phyloP scores from a whole-genome alignment of 106 monocot genomes.

The Xerophyta viscosa region DNA sequence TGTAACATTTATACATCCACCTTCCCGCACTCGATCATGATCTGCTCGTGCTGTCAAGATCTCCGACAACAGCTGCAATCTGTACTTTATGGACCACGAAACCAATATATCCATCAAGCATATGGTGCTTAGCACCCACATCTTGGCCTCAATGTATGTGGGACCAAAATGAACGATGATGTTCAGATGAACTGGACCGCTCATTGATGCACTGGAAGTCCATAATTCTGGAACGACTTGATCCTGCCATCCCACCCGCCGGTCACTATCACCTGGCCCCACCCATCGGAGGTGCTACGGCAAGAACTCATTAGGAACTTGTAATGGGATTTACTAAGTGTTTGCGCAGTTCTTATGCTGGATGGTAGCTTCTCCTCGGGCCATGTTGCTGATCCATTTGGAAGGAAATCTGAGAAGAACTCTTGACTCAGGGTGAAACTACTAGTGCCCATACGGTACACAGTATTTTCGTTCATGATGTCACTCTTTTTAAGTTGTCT shows the following conservation, averaged over 20 bases:
- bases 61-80: too few relatives aligned
- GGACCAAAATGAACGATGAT: too few relatives aligned
- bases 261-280: constrained; percentile 92
- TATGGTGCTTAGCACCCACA: too few relatives aligned
- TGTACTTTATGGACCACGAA: too few relatives aligned
- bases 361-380: constrained; percentile 51
- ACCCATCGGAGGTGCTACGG: constrained; percentile 41
- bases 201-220: constrained; percentile 48
- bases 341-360: background rate
- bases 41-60: too few relatives aligned
- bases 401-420: constrained; percentile 21
- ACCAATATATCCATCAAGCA: too few relatives aligned
- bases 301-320: constrained; percentile 38
- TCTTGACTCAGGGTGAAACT: constrained; percentile 32
- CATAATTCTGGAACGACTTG: constrained; percentile 72
- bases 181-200: too few relatives aligned
- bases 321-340: constrained; percentile 31
- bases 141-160: too few relatives aligned
- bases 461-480: background rate
- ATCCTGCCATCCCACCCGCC: constrained; percentile 79
- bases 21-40: too few relatives aligned
- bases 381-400: constrained; percentile 47
- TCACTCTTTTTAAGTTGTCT: background rate
- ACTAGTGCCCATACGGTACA: constrained; percentile 10
- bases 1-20: too few relatives aligned